A percentile compares a stretch with the other conserved stretches of the same genome.
Conservation (phyloP, 1,139 yeast species). For the Pichia sp. region DNA sequence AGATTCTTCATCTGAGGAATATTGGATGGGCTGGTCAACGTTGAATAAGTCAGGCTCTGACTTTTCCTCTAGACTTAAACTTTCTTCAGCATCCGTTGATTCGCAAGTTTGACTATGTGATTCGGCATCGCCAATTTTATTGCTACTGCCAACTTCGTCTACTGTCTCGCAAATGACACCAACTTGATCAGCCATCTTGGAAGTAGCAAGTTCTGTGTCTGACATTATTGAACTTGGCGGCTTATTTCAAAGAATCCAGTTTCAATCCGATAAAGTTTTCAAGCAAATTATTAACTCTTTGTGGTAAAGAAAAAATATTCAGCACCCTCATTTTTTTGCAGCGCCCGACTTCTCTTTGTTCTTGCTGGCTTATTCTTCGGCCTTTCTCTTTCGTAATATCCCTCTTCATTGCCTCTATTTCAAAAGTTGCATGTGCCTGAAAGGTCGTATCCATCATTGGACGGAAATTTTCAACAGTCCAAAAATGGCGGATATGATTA, state of each 20-base stretch:
- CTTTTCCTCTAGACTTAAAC: neutral
- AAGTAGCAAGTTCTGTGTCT: neutral
- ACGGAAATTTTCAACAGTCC: neutral
- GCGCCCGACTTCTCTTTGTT: neutral
- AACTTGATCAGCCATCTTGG: neutral
- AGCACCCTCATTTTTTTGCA: neutral
- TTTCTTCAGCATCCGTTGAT: neutral
- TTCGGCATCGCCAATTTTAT: neutral
- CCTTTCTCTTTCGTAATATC: neutral
- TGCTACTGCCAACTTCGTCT: neutral
- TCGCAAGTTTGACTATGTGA: neutral
- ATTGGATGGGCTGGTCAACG: slow-evolving; percentile 14
- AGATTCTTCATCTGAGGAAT: slow-evolving; percentile 21
- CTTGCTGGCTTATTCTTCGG: neutral
- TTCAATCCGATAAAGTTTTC: no score
- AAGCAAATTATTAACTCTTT: no score
- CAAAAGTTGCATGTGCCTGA: neutral
- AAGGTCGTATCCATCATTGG: neutral
- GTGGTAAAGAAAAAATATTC: neutral
- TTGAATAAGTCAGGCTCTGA: slow-evolving; percentile 17
- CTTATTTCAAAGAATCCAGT: neutral
- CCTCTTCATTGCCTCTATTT: neutral
- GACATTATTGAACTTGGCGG: neutral
- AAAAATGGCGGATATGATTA: neutral
- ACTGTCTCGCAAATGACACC: neutral